Evolutionary conservation across 2,329 filamentous ascomycete species (phyloP), one percentile per base, ranked within the genome.

Genomic region (Verticillium nubilum): DNA sequence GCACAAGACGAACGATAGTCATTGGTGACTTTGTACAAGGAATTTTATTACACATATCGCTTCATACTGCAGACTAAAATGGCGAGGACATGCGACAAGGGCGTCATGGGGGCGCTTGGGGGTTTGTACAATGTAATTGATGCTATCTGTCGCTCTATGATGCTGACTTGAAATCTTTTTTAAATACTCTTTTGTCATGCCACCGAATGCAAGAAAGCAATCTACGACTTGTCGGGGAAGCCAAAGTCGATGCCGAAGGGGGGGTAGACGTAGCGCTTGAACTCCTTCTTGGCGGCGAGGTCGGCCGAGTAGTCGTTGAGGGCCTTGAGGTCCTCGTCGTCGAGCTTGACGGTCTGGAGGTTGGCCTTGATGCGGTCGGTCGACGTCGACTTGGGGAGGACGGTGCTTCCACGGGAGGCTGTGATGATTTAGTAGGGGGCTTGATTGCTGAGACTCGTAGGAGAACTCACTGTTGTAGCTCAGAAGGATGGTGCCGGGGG

Each of bases 351-450:
- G 58, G 91, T 78, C 64, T 87, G 82, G 71, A 83, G 77, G 74
- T 92, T 92, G 67, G 86, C 81, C 69, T 87, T 83, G 73, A 92
- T 91, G 66, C 88, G 82, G 54, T 80, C 79, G 15, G 83, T 81
- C 6, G 82, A 90, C 42, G 90, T 86, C 0, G 87, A 91, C 74
- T 92, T 92, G 67, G 89, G 83, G 28, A 92, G 80, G 19, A 92
- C 89, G 6, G 87, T 90, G 69, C 79, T 83, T 65, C 87, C 87
- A 62, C 87, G 83, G 58, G 86, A 82, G 54, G 91, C 88, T 90
- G 5, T 25, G 52, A 37, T 4, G 56, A 35, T 60, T 15, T 31
- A 31, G 29, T 13, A 58, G 19, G 13, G 31, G 15, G 5, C 42
- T 5, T n/a, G 4, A 25, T 28, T 19, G 3, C 31, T 28, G n/a